Percentiles rank a stretch among this genome's conserved stretches.
Evolutionary conservation across 768 basidiomycete genomes (phyloP).

Genomic region (Amanita pseudoporphyria): DNA sequence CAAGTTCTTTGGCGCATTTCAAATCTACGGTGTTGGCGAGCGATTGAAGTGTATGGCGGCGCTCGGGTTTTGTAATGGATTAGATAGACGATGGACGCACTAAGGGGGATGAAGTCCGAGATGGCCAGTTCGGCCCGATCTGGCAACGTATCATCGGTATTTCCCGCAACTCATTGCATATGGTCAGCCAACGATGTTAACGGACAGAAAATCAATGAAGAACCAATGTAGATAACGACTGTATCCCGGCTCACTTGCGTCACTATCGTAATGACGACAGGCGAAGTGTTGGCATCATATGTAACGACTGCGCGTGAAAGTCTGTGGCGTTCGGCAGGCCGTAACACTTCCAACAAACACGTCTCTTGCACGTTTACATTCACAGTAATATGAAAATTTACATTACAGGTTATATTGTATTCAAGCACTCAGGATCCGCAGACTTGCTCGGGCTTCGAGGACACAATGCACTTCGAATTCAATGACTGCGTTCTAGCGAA

Average conservation of each 20-base stretch:
- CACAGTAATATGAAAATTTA: not conserved
- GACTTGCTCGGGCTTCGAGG: no score
- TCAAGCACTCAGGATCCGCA: not conserved
- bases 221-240: not conserved
- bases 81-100: not conserved
- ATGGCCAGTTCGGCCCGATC: not conserved
- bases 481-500: no score
- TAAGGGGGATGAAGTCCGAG: not conserved
- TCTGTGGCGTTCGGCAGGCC: not conserved
- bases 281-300: not conserved
- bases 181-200: not conserved
- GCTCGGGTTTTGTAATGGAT: not conserved
- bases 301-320: not conserved
- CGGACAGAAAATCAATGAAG: not conserved
- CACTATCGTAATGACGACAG: not conserved
- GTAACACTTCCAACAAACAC: not conserved
- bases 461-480: no score
- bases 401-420: not conserved
- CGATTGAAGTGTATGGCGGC: no score
- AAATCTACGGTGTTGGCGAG: not conserved
- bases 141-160: not conserved
- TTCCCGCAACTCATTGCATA: not conserved
- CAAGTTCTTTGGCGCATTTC: conserved; percentile 35
- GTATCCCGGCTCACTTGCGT: not conserved
- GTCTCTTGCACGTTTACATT: not conserved